These are phyloP conservation scores for Rubia tinctorum DNA, from an alignment of 305 asterid genomes.

Conservation along the genomic window DNA sequence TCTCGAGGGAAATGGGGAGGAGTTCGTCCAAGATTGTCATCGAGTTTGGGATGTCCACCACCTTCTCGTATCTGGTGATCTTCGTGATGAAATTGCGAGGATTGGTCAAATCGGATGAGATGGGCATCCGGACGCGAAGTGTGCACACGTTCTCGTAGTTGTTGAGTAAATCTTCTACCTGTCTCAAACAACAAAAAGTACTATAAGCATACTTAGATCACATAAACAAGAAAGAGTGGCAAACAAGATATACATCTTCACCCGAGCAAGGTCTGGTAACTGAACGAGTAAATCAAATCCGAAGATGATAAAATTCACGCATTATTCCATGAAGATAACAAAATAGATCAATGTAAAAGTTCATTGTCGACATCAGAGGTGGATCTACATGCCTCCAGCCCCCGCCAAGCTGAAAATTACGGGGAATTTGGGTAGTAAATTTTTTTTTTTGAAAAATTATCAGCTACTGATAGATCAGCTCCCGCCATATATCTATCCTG, in stretches of 20 bases:
- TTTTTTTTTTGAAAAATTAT: no score
- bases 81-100: conserved; percentile 87
- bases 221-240: neutral
- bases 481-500: no score
- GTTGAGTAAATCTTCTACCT: conserved; percentile 76
- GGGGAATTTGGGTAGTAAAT: no score
- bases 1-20: conserved; percentile 76
- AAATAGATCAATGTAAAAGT: no score
- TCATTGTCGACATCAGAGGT: no score
- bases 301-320: neutral
- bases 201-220: neutral
- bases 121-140: conserved; percentile 75
- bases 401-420: no score
- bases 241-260: neutral
- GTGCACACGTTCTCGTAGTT: conserved; percentile 79
- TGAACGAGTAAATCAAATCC: neutral
- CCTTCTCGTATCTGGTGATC: conserved; percentile 69
- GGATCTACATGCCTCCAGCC: no score
- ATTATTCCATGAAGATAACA: no score
- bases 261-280: neutral
- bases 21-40: conserved; percentile 87
- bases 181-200: conserved; percentile 14
- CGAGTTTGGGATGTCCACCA: conserved; percentile 78
- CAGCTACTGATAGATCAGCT: no score
- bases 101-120: conserved; percentile 64